These are phyloP conservation scores for Coemansia aciculifera DNA, from an alignment of 192 early-diverging fungal genomes.

Conservation along the genomic window DNA sequence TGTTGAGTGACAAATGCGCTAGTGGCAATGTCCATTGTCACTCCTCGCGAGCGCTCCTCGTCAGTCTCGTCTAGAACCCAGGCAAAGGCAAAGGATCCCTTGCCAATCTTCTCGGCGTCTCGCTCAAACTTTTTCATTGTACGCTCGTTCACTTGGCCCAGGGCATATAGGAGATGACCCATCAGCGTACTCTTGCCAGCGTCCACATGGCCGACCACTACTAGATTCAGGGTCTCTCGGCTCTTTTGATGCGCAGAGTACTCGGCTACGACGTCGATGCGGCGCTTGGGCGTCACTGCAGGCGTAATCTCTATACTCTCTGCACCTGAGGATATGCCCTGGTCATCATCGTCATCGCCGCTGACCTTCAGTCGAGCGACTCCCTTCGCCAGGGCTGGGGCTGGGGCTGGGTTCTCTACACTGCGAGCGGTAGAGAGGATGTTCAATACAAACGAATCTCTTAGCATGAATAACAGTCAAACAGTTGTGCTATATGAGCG, in stretches of 20 bases:
- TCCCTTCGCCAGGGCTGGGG: constrained; percentile 15
- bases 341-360: constrained; percentile 27
- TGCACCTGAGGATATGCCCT: constrained; percentile 16
- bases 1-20: constrained; percentile 81
- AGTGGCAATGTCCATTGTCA: constrained; percentile 97
- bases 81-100: constrained; percentile 93
- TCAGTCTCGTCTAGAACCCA: constrained; percentile 98
- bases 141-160: constrained; percentile 87
- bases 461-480: constrained; percentile 17
- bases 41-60: constrained; percentile 84
- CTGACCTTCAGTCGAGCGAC: constrained; percentile 31
- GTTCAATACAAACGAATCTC: constrained; percentile 6
- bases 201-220: constrained; percentile 95
- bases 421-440: neutral
- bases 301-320: constrained; percentile 14
- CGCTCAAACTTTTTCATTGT: constrained; percentile 85
- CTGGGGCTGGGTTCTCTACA: constrained; percentile 15
- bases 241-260: constrained; percentile 39
- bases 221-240: constrained; percentile 78
- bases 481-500: neutral
- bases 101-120: constrained; percentile 91
- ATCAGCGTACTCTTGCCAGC: constrained; percentile 96
- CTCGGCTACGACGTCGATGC: constrained; percentile 44
- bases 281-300: constrained; percentile 20
- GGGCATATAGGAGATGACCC: constrained; percentile 88